phyloP scores from a whole-genome alignment of 768 basidiomycete species.

The Imleria badia region DNA sequence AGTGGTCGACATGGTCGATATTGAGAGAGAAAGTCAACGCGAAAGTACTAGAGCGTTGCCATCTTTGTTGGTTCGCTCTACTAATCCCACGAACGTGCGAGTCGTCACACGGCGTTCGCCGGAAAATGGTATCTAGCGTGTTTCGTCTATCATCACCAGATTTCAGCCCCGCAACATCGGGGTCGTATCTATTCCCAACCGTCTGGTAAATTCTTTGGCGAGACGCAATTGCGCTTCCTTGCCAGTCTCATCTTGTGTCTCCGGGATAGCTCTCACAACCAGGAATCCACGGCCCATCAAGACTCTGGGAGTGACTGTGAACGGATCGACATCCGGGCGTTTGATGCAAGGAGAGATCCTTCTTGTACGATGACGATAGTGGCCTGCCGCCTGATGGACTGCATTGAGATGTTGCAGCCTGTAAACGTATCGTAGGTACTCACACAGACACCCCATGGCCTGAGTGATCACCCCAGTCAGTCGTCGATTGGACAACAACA shows the following conservation, averaged over 20 bases:
- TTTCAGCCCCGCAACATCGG: constrained; percentile 36
- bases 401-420: not conserved
- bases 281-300: constrained; percentile 80
- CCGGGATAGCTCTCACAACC: constrained; percentile 67
- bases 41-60: no score
- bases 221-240: no score
- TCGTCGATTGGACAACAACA: no score
- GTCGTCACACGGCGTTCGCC: not conserved
- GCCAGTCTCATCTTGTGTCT: constrained; percentile 59
- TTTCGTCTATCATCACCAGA: not conserved
- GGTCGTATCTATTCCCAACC: constrained; percentile 66
- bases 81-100: constrained; percentile 9
- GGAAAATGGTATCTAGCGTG: constrained; percentile 4
- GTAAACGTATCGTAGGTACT: constrained; percentile 20
- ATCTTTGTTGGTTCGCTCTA: not conserved
- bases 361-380: constrained; percentile 86
- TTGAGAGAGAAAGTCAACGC: not conserved
- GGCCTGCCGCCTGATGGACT: constrained; percentile 65
- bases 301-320: constrained; percentile 63
- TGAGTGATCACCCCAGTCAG: constrained; percentile 19
- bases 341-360: constrained; percentile 48
- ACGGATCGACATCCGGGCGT: constrained; percentile 35
- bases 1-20: constrained; percentile 29
- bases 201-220: constrained; percentile 81
- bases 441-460: constrained; percentile 86